Conservation (phyloP, 2,329 filamentous ascomycete species). For the Sclerotinia nivalis region DNA sequence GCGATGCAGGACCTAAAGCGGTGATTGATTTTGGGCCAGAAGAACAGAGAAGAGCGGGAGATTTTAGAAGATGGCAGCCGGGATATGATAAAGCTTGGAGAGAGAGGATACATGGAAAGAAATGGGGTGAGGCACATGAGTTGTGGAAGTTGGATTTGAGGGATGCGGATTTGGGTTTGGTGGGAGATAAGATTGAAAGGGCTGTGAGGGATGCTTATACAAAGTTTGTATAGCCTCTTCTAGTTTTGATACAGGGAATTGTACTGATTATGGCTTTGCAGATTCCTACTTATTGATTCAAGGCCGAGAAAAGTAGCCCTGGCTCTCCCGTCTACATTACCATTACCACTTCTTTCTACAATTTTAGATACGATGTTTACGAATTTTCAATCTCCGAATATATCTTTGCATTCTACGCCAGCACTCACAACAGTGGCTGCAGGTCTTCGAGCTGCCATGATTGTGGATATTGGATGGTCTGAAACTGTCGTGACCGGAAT, state of each 20-base stretch:
- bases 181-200: slow-evolving; percentile 85
- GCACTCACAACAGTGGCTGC: slow-evolving; percentile 75
- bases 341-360: slow-evolving; percentile 74
- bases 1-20: slow-evolving; percentile 74
- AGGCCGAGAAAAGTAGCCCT: slow-evolving; percentile 74
- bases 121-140: slow-evolving; percentile 67
- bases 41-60: slow-evolving; percentile 73
- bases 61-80: slow-evolving; percentile 72
- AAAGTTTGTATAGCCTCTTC: slow-evolving; percentile 60
- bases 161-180: slow-evolving; percentile 71
- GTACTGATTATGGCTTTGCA: slow-evolving; percentile 39
- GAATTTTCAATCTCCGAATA: slow-evolving; percentile 74
- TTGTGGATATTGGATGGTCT: slow-evolving; percentile 90
- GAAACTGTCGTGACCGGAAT: slow-evolving; percentile 84
- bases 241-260: background rate
- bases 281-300: slow-evolving; percentile 69
- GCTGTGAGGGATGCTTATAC: slow-evolving; percentile 78
- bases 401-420: slow-evolving; percentile 78
- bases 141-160: slow-evolving; percentile 78
- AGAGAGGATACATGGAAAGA: slow-evolving; percentile 48
- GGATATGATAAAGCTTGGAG: slow-evolving; percentile 53
- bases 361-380: slow-evolving; percentile 77
- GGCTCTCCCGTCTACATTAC: slow-evolving; percentile 74
- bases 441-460: slow-evolving; percentile 79
- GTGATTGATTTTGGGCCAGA: slow-evolving; percentile 72